Conservation (phyloP, 176 grass and related monocot species). For the Lolium rigidum region DNA sequence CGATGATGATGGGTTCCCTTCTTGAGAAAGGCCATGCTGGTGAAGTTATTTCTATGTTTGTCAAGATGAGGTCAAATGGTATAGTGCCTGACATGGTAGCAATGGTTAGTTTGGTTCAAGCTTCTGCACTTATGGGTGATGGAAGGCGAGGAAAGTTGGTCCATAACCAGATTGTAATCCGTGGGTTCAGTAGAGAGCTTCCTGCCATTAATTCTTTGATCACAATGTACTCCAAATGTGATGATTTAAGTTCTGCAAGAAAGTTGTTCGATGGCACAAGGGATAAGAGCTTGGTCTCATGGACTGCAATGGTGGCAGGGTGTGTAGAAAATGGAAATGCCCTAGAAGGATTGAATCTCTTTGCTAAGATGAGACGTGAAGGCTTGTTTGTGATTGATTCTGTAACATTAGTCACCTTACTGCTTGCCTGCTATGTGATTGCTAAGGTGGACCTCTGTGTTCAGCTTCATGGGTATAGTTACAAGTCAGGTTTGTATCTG, state of each 20-base stretch:
- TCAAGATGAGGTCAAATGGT: constrained; percentile 59
- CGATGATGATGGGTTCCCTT: constrained; percentile 68
- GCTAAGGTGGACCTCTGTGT: constrained; percentile 59
- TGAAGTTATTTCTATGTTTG: constrained; percentile 63
- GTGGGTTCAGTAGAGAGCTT: constrained; percentile 57
- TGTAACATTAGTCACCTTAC: constrained; percentile 58
- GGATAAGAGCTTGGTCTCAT: constrained; percentile 77
- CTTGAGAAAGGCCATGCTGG: constrained; percentile 42
- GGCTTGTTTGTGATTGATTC: constrained; percentile 56
- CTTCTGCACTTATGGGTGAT: constrained; percentile 67
- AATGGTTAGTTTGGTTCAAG: constrained; percentile 61
- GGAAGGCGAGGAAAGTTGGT: constrained; percentile 55
- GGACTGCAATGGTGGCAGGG: constrained; percentile 72
- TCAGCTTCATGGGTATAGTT: constrained; percentile 72
- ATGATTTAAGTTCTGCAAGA: constrained; percentile 58
- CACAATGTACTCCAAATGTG: constrained; percentile 78
- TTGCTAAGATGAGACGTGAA: constrained; percentile 63
- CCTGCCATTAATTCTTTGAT: constrained; percentile 63
- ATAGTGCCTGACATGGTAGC: constrained; percentile 68
- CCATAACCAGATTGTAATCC: constrained; percentile 55
- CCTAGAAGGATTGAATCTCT: constrained; percentile 61
- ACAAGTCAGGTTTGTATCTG: constrained; percentile 62
- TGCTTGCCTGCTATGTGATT: constrained; percentile 63
- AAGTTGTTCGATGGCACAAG: constrained; percentile 53
- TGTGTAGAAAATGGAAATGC: constrained; percentile 63